Evolutionary conservation across 306 rosid species (phyloP).

Genomic region (Adenanthera pavonina): DNA sequence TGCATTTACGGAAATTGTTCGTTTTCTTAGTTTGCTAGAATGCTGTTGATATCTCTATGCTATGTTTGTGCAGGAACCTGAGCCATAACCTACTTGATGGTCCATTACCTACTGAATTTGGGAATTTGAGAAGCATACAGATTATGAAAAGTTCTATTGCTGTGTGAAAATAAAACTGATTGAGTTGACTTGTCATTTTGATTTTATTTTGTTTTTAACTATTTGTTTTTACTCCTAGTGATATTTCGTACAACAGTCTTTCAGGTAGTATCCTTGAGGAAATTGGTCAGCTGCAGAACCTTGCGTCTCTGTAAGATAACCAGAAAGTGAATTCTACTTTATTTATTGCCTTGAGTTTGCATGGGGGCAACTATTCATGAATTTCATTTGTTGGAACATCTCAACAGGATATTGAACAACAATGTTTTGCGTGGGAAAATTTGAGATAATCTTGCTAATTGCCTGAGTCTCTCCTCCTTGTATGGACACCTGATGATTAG

Average conservation of each 20-base stretch:
- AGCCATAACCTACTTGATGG: constrained; percentile 70
- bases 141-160: constrained; percentile 51
- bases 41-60: background rate
- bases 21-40: background rate
- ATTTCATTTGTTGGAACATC: background rate
- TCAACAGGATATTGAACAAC: background rate
- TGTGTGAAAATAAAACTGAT: background rate
- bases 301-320: constrained; percentile 63
- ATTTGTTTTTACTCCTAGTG: constrained; percentile 45
- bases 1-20: background rate
- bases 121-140: constrained; percentile 76
- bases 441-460: background rate
- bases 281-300: constrained; percentile 81
- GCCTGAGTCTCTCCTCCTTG: constrained; percentile 2
- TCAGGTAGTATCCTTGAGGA: constrained; percentile 73
- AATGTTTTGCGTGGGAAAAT: background rate
- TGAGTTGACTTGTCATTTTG: background rate
- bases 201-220: background rate
- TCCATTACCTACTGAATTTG: constrained; percentile 70
- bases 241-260: constrained; percentile 74
- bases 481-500: background rate
- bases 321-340: no score
- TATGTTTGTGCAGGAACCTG: constrained; percentile 60
- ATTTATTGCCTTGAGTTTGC: background rate
- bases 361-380: background rate